These are phyloP conservation scores for Sphaceloma murrayae DNA, from an alignment of 2,329 filamentous ascomycete species.

Conservation along the genomic window DNA sequence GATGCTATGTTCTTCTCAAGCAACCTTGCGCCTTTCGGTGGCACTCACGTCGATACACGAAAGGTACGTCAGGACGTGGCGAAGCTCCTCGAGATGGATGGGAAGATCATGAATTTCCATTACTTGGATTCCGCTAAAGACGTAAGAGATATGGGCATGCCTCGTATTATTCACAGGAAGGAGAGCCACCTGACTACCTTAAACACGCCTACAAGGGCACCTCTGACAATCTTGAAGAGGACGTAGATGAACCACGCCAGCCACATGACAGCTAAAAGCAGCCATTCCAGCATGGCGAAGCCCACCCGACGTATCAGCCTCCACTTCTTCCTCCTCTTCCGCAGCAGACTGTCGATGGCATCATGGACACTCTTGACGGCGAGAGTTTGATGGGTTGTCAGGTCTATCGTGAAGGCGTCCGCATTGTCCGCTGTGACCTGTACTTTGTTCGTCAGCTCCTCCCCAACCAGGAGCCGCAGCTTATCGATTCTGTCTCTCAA, in stretches of 20 bases:
- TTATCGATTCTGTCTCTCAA: conserved; percentile 37
- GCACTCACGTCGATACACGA: too few relatives aligned
- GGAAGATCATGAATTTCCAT: neutral
- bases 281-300: conserved; percentile 80
- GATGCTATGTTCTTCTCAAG: too few relatives aligned
- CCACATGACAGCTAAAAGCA: conserved; percentile 84
- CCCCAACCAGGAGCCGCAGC: conserved; percentile 39
- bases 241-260: conserved; percentile 86
- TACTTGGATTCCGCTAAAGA: neutral
- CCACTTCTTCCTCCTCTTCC: conserved; percentile 63
- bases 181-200: conserved; percentile 67
- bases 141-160: too few relatives aligned
- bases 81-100: too few relatives aligned
- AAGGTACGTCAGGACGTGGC: too few relatives aligned
- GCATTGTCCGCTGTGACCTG: conserved; percentile 65
- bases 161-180: conserved; percentile 54
- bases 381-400: conserved; percentile 67
- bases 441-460: conserved; percentile 49
- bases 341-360: conserved; percentile 57
- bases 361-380: conserved; percentile 74
- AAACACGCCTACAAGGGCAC: conserved; percentile 51
- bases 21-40: too few relatives aligned
- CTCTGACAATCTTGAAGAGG: conserved; percentile 56
- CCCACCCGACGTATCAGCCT: conserved; percentile 65
- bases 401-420: conserved; percentile 65